Conservation (phyloP, 2,329 filamentous ascomycete species). For the Hymenoscyphus fraxineus region DNA sequence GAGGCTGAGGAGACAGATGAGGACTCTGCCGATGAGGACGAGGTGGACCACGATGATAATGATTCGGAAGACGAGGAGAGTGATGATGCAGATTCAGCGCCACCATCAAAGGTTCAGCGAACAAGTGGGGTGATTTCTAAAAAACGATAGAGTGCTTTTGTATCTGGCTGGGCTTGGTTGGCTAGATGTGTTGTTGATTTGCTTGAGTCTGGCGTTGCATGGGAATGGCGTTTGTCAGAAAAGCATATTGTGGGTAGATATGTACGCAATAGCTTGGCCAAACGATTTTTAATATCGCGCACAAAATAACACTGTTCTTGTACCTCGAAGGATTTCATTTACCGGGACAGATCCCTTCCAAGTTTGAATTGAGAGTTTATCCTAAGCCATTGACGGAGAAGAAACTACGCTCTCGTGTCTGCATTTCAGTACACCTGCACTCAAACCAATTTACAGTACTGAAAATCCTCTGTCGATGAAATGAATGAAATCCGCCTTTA, state of each 20-base stretch:
- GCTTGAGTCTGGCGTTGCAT: conserved; percentile 31
- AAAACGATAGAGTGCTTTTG: conserved; percentile 23
- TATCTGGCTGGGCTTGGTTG: conserved; percentile 4
- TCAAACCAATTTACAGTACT: background rate
- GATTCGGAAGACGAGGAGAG: conserved; percentile 43
- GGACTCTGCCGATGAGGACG: conserved; percentile 40
- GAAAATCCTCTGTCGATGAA: background rate
- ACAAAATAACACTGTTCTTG: conserved; percentile 6
- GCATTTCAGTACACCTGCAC: background rate
- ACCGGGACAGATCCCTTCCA: background rate
- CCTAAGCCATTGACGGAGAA: background rate
- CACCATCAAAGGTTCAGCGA: conserved; percentile 30
- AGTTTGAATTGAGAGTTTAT: background rate
- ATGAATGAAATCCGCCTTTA: background rate
- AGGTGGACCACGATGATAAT: conserved; percentile 43
- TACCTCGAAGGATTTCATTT: background rate
- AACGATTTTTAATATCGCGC: conserved; percentile 4
- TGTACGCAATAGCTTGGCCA: conserved; percentile 12
- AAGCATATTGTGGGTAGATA: conserved; percentile 11
- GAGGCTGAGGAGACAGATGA: conserved; percentile 45
- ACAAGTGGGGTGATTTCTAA: conserved; percentile 27
- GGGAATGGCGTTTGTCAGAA: conserved; percentile 25
- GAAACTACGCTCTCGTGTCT: background rate
- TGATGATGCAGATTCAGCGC: conserved; percentile 36
- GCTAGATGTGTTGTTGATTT: conserved; percentile 5